Evolutionary conservation across 805 yeast species (phyloP).

Genomic region (Metschnikowia chrysomelidarum): DNA sequence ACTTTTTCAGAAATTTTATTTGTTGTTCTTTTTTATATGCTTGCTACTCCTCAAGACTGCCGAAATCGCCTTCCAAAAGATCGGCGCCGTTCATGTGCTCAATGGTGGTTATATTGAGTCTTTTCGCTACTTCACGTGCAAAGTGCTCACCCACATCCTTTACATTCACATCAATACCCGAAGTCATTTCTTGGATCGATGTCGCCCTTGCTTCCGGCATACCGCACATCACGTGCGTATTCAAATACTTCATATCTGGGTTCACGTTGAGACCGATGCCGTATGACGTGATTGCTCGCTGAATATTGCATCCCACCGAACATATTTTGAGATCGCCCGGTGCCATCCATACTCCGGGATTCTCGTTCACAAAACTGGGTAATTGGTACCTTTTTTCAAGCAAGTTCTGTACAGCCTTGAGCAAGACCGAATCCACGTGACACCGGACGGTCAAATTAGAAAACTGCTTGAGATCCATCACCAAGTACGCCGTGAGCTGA

Average conservation of each 20-base stretch:
- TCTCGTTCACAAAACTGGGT: conserved; percentile 50
- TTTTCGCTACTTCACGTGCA: conserved; percentile 37
- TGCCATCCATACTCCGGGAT: conserved; percentile 87
- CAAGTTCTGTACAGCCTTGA: conserved; percentile 52
- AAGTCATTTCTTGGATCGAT: conserved; percentile 23
- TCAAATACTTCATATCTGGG: conserved; percentile 72
- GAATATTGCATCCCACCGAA: conserved; percentile 85
- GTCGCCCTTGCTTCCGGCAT: conserved; percentile 52
- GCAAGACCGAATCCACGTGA: conserved; percentile 59
- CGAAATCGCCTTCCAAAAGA: conserved; percentile 13
- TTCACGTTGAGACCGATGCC: conserved; percentile 80
- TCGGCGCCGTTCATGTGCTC: conserved; percentile 38
- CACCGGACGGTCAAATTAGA: conserved; percentile 57
- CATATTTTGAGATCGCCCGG: conserved; percentile 62
- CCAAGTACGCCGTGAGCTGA: conserved; percentile 82
- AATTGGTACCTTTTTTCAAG: conserved; percentile 41
- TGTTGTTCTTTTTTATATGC: no score
- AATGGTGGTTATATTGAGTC: conserved; percentile 30
- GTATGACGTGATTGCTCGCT: conserved; percentile 81
- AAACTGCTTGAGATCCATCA: conserved; percentile 61
- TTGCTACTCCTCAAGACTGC: no score
- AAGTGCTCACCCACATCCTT: conserved; percentile 32
- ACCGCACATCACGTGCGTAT: conserved; percentile 83
- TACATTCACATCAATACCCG: conserved; percentile 17
- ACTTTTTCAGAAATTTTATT: background rate